These are phyloP conservation scores for Aspergillus transmontanensis DNA, from an alignment of 2,329 filamentous ascomycete species.

Conservation along the genomic window DNA sequence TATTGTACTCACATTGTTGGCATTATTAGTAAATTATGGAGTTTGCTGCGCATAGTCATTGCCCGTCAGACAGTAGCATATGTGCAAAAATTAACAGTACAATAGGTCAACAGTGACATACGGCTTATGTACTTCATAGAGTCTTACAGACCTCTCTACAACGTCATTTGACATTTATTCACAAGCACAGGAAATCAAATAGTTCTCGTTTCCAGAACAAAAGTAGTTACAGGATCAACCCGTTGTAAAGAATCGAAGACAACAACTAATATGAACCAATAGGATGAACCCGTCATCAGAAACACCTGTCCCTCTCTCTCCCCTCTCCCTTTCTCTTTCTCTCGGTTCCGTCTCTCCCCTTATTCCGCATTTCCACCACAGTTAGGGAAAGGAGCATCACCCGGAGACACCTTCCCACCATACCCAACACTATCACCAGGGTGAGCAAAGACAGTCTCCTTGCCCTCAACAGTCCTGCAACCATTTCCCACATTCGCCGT, in stretches of 20 bases:
- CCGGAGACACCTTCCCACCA: not conserved
- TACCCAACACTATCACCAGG: slow-evolving; percentile 4
- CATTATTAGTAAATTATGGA: no score
- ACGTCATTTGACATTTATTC: not conserved
- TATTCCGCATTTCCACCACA: not conserved
- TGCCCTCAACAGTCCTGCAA: not conserved
- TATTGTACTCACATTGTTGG: no score
- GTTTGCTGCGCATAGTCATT: no score
- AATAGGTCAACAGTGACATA: not conserved
- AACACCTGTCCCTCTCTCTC: no score
- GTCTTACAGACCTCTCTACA: not conserved
- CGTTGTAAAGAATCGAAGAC: not conserved
- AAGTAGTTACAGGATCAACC: not conserved
- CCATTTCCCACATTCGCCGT: slow-evolving; percentile 1
- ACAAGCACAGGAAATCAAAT: not conserved
- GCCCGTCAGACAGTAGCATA: no score
- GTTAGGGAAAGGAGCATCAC: not conserved
- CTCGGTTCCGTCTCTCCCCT: not conserved
- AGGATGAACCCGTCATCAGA: not conserved
- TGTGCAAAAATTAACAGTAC: not conserved
- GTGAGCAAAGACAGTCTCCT: slow-evolving; percentile 3
- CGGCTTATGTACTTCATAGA: not conserved
- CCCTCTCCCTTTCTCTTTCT: no score
- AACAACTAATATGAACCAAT: not conserved
- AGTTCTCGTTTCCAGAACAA: not conserved